phyloP scores from a whole-genome alignment of 2,329 filamentous ascomycete genomes.

The Arthrobotrys sphaeroides region DNA sequence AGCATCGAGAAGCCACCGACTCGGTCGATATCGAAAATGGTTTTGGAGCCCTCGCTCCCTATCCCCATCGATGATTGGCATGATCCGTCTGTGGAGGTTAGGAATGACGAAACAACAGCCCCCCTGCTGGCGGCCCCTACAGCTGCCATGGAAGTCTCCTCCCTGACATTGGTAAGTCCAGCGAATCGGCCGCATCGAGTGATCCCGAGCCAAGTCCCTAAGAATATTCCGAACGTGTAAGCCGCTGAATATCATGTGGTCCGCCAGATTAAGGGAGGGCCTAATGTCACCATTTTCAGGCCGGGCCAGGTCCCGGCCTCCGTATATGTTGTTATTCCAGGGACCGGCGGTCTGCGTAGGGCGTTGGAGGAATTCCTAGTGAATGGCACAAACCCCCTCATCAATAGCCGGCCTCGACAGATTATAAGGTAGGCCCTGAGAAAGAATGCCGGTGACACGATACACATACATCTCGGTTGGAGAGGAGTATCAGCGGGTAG shows the following conservation, averaged over 20 bases:
- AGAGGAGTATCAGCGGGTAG: slow-evolving; percentile 77
- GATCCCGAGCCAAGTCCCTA: slow-evolving; percentile 73
- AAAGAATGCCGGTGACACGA: too few relatives aligned
- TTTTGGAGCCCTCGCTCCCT: slow-evolving; percentile 66
- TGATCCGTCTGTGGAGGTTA: slow-evolving; percentile 58
- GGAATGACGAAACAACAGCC: slow-evolving; percentile 66
- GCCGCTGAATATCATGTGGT: neutral
- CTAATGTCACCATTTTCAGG: slow-evolving; percentile 22
- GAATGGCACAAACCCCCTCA: neutral
- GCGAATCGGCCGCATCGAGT: slow-evolving; percentile 70
- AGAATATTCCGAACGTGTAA: slow-evolving; percentile 58
- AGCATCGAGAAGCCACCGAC: slow-evolving; percentile 74
- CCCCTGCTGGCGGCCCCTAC: slow-evolving; percentile 69
- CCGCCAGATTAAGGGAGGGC: slow-evolving; percentile 26
- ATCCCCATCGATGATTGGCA: slow-evolving; percentile 2
- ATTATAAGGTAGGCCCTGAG: too few relatives aligned
- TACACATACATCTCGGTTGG: slow-evolving; percentile 73
- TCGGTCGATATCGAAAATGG: slow-evolving; percentile 67
- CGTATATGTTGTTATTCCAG: slow-evolving; percentile 24
- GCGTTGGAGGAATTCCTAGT: slow-evolving; percentile 45
- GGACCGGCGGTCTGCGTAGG: slow-evolving; percentile 48
- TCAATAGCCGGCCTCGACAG: too few relatives aligned
- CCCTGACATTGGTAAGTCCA: slow-evolving; percentile 73
- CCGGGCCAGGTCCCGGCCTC: slow-evolving; percentile 46
- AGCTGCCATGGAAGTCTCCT: slow-evolving; percentile 65